Conservation (phyloP, 2,329 filamentous ascomycete genomes). For the Trichoderma brevicompactum region DNA sequence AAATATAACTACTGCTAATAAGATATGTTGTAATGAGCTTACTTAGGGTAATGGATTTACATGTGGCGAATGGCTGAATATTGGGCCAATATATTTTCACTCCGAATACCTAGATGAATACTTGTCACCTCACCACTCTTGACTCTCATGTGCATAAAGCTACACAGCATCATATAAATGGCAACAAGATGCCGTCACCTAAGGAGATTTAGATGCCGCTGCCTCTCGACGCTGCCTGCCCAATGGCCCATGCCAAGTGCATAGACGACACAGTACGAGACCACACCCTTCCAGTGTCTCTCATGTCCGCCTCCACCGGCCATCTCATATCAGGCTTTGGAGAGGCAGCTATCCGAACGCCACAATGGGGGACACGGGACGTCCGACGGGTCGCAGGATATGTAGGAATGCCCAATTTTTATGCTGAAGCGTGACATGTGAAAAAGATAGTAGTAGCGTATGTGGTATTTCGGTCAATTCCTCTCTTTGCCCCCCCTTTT, state of each 20-base stretch:
- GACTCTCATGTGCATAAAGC: no score
- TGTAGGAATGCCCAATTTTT: neutral
- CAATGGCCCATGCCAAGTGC: neutral
- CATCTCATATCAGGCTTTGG: neutral
- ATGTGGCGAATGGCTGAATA: neutral
- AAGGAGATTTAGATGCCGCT: no score
- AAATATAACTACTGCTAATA: neutral
- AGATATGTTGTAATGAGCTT: slow-evolving; percentile 13
- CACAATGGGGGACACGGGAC: neutral
- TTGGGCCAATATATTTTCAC: slow-evolving; percentile 2
- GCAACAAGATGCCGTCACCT: no score
- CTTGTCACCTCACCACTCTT: neutral
- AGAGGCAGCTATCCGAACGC: neutral
- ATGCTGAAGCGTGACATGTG: no score
- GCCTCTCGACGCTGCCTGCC: neutral
- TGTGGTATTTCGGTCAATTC: neutral
- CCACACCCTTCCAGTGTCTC: neutral
- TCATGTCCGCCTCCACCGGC: neutral
- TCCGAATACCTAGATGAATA: slow-evolving; percentile 3
- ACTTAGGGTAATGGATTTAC: slow-evolving; percentile 20
- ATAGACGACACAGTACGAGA: neutral
- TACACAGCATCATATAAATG: no score
- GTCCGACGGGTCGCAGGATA: neutral
- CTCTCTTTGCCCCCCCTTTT: no score
- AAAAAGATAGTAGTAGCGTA: no score